Evolutionary conservation across 2,329 filamentous ascomycete species (phyloP), one percentile per base, ranked within the genome.

Genomic region (Ophiostoma quercus): DNA sequence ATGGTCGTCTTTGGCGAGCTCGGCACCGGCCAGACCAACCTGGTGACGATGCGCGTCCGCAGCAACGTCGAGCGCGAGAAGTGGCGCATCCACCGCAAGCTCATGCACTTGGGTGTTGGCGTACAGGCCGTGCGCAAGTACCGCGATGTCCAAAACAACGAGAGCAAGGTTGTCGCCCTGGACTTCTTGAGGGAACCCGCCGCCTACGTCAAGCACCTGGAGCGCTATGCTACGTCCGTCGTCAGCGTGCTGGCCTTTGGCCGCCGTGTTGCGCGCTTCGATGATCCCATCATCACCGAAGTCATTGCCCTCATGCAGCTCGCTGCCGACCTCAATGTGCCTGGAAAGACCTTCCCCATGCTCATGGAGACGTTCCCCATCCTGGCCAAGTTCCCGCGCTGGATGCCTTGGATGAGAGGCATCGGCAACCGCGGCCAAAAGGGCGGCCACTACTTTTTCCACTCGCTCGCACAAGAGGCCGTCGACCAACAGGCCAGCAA

Each of bases 271-370:
- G 80, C 80, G 9, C 81, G 76, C 68, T 82, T 77, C 74, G 78
- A 82, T 19, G 85, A 88, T 73, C 84, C 85, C 4, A 85, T 86
- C 74, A 84, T 87, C 71, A 85, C 84, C 2, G 85, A 87, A 74
- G 85, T 85, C n/a, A 84, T 87, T 70, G 82, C 84, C 0, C 78
- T 85, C 41, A 84, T 87, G 81, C 83, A 88, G 70, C 80, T 84
- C 69, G 84, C 85, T 0, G 85, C 84, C 1, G 84, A 86, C 69
- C 77, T 87, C 29, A 84, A 83, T 73, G 83, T 84, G 66, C 80
- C 83, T 0, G 82, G 83, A 9, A 85, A 85, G 74, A 82, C 77
- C 0, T 86, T 85, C 73, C 85, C 83, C 32, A 86, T 83, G 83
- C 76, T 87, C 37, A 80, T 87, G 79, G 84, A 86, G 75, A 86